Evolutionary conservation across 2,329 filamentous ascomycete species (phyloP).

Genomic region (Stagonosporopsis vannaccii): DNA sequence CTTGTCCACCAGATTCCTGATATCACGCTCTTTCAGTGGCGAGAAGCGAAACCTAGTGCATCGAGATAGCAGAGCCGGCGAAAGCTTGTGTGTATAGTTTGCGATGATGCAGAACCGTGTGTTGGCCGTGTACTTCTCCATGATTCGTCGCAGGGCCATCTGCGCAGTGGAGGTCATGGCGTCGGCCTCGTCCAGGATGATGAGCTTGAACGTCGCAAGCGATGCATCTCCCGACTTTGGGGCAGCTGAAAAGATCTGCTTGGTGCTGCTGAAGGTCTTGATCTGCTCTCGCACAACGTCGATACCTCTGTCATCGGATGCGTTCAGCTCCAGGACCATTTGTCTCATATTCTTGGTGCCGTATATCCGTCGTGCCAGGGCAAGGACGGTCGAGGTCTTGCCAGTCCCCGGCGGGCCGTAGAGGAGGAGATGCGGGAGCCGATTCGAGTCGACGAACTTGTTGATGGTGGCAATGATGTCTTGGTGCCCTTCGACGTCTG

Average conservation of each 20-base stretch:
- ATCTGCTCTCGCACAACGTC: constrained; percentile 96
- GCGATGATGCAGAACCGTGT: constrained; percentile 98
- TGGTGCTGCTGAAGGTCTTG: constrained; percentile 98
- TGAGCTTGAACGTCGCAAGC: constrained; percentile 87
- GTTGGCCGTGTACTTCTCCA: constrained; percentile 99
- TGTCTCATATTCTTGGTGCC: constrained; percentile 91
- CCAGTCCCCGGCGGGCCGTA: constrained; percentile 97
- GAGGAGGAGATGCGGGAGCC: constrained; percentile 91
- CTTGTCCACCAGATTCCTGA: constrained; percentile 82
- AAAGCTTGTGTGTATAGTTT: constrained; percentile 98
- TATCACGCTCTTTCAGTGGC: constrained; percentile 87
- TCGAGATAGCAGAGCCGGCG: constrained; percentile 86
- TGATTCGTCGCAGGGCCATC: constrained; percentile 95
- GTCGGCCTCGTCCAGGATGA: constrained; percentile 98
- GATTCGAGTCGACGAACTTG: constrained; percentile 93
- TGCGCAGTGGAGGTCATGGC: constrained; percentile 99
- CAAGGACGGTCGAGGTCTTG: constrained; percentile 96
- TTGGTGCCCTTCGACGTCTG: constrained; percentile 94
- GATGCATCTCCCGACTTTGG: constrained; percentile 57
- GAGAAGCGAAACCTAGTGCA: constrained; percentile 97
- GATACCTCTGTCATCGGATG: constrained; percentile 95
- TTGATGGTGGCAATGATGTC: constrained; percentile 98
- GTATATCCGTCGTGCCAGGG: constrained; percentile 91
- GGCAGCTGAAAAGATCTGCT: constrained; percentile 87
- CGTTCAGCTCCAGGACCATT: constrained; percentile 98